phyloP scores from a whole-genome alignment of 768 basidiomycete species.

The Leccinum barrowsii region DNA sequence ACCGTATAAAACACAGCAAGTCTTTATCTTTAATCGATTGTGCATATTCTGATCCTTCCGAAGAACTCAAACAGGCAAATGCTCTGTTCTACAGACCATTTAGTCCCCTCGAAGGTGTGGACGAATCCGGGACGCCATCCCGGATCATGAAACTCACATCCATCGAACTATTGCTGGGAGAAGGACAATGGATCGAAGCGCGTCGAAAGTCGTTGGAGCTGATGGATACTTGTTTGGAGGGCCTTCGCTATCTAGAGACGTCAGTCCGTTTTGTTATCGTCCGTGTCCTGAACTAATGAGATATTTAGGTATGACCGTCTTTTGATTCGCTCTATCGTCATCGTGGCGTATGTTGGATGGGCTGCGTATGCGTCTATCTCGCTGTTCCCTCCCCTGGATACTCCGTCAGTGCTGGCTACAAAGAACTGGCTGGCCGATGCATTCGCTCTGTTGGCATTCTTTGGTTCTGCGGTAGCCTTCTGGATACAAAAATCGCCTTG shows the following conservation, averaged over 20 bases:
- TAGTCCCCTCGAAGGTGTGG: conserved; percentile 38
- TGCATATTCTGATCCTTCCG: conserved; percentile 2
- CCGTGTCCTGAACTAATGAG: conserved; percentile 6
- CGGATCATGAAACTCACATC: conserved; percentile 35
- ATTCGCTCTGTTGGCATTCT: conserved; percentile 28
- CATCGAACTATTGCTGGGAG: conserved; percentile 46
- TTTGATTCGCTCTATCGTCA: conserved; percentile 67
- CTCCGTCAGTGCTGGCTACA: not conserved
- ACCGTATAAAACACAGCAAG: conserved; percentile 71
- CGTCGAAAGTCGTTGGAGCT: conserved; percentile 48
- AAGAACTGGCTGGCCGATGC: conserved; percentile 12
- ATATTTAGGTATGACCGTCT: conserved; percentile 61
- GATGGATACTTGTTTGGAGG: conserved; percentile 51
- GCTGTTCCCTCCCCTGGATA: conserved; percentile 45
- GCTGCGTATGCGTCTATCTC: conserved; percentile 60
- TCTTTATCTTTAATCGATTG: not conserved
- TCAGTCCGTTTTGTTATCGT: conserved; percentile 12
- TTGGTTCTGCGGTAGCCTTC: conserved; percentile 48
- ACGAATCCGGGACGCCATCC: conserved; percentile 25
- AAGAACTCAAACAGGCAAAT: conserved; percentile 60
- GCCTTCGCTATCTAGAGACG: conserved; percentile 77
- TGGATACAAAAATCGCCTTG: conserved; percentile 61
- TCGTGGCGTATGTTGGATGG: conserved; percentile 75
- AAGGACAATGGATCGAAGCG: conserved; percentile 45
- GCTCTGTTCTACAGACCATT: conserved; percentile 66